Percentiles rank a stretch among this genome's conserved stretches.
Conservation (phyloP, 1,284 basidiomycete species). For the Ustilago hordei region DNA sequence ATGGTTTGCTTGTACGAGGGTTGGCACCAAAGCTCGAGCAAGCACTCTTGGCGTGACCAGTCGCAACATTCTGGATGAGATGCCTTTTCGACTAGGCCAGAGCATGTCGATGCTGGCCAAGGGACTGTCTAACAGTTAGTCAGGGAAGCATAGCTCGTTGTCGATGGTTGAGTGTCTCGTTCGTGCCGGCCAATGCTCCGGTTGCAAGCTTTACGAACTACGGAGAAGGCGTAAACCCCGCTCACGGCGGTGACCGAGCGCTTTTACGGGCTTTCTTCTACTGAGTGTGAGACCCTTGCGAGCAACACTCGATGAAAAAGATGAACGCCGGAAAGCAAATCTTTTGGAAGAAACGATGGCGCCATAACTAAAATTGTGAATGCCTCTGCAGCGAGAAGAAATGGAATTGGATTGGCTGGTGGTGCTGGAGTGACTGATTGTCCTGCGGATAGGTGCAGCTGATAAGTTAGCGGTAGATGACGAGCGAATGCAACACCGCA, state of each 20-base stretch:
- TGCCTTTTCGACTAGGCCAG: background rate
- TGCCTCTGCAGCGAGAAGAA: slow-evolving; percentile 9
- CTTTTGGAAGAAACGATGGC: slow-evolving; percentile 17
- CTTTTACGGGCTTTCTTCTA: background rate
- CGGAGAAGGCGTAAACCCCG: slow-evolving; percentile 8
- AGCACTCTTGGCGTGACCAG: slow-evolving; percentile 12
- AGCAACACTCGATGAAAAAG: background rate
- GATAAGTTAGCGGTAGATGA: slow-evolving; percentile 8
- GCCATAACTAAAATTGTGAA: slow-evolving; percentile 6
- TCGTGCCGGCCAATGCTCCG: background rate
- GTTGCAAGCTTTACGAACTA: background rate
- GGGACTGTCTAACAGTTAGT: too few species aligned
- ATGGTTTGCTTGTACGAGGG: background rate
- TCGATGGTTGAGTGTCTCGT: background rate
- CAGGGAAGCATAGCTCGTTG: background rate
- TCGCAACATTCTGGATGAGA: slow-evolving; percentile 7
- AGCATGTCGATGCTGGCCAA: too few species aligned
- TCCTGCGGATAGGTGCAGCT: slow-evolving; percentile 12
- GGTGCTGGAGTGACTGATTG: background rate
- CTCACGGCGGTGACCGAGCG: background rate
- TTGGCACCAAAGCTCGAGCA: background rate
- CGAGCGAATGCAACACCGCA: slow-evolving; percentile 28
- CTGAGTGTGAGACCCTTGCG: background rate
- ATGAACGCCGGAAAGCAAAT: background rate
- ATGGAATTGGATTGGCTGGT: slow-evolving; percentile 2